Evolutionary conservation across 345 rosid genomes (phyloP), one percentile per base, ranked within the genome.

Genomic region (Hibiscus mutabilis): DNA sequence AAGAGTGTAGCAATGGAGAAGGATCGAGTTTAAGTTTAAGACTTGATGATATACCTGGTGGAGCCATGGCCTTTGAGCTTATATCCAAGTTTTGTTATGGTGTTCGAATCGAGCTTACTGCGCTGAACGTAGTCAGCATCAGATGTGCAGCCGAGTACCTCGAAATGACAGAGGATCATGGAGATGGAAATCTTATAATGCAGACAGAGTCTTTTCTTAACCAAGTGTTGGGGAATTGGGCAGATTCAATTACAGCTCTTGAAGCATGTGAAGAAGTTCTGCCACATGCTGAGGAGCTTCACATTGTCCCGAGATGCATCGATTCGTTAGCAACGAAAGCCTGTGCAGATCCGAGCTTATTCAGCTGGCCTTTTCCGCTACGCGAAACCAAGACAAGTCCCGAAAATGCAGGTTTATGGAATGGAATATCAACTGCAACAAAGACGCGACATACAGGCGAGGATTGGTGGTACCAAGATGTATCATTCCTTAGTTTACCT

Each of bases 401-500:
- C 0, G 83, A 78, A 29, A 83, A 77, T 59, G 52, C 74, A 0
- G 68, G 71, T 0, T 72, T 85, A 21, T 90, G 96, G 96, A 90
- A 90, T 27, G 93, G 93, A 31, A 88, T 88, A 76, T 66, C 86
- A 4, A 74, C 91, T 0, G 79, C 74, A 3, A 70, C 75, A n/a
- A 82, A 78, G 79, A 37, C 78, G 29, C 82, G 84, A 31, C 79
- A 84, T 25, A 69, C 69, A 0, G 87, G 86, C 21, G 93, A 88
- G 58, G 96, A 88, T 74, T 90, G 96, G 93, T 90, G 96, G 96
- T 83, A 79, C 19, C 83, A 82, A 76, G 96, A 88, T 56, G 87
- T 79, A 33, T 86, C 93, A 10, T 78, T 78, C 46, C 89, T 88
- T 24, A 83, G 77, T 60, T 74, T 86, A 9, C 76, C 86, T 53